Evolutionary conservation across 306 rosid species (phyloP).

Genomic region (Cucumis sativus): DNA sequence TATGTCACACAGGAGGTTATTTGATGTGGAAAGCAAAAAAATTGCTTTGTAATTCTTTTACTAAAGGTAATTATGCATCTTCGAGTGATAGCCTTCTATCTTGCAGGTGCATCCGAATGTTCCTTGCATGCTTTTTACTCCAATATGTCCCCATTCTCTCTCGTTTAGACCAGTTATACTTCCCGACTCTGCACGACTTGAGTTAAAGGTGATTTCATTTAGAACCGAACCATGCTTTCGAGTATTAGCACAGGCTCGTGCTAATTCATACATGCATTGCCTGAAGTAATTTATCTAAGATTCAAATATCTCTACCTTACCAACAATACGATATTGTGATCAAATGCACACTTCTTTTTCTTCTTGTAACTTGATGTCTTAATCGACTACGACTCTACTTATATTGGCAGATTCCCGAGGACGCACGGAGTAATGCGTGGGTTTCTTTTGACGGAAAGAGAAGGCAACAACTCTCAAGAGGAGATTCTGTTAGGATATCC

Average conservation of each 20-base stretch:
- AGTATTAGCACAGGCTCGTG: not conserved
- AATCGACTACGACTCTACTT: not conserved
- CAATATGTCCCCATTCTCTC: slow-evolving; percentile 96
- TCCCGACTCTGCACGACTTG: slow-evolving; percentile 93
- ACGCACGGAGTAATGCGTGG: slow-evolving; percentile 96
- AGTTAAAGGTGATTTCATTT: slow-evolving; percentile 58
- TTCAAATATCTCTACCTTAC: not conserved
- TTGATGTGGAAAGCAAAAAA: not conserved
- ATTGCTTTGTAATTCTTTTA: not conserved
- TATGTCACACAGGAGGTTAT: not conserved
- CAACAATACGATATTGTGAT: not conserved
- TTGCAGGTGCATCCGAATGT: slow-evolving; percentile 97
- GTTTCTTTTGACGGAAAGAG: slow-evolving; percentile 97
- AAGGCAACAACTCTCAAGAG: slow-evolving; percentile 97
- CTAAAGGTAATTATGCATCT: slow-evolving; percentile 11
- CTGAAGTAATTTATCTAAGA: not conserved
- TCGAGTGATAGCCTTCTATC: slow-evolving; percentile 12
- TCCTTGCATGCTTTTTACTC: slow-evolving; percentile 98
- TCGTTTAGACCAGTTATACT: slow-evolving; percentile 98
- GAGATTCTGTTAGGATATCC: slow-evolving; percentile 70
- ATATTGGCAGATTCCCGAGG: slow-evolving; percentile 69
- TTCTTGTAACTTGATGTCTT: not conserved
- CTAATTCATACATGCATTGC: not conserved
- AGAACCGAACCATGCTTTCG: not conserved
- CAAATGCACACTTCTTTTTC: not conserved